These are phyloP conservation scores for Mucor plumbeus DNA, from an alignment of 371 early-diverging fungal genomes.

Conservation along the genomic window DNA sequence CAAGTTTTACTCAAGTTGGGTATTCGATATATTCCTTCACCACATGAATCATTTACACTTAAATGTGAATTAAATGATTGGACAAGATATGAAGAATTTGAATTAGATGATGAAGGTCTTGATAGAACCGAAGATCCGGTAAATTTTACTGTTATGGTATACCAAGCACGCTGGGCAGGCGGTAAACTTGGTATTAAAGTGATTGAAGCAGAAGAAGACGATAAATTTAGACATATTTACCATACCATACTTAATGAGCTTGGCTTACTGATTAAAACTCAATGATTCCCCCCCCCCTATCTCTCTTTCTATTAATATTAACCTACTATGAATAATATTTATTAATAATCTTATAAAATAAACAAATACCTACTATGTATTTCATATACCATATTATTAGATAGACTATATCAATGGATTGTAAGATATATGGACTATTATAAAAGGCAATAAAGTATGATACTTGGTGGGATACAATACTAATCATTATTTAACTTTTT, in stretches of 20 bases:
- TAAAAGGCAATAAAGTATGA: too few species aligned
- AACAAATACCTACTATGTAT: too few species aligned
- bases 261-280: neutral
- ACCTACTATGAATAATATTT: too few species aligned
- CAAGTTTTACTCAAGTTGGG: constrained; percentile 30
- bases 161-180: constrained; percentile 40
- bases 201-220: constrained; percentile 23
- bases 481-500: too few species aligned
- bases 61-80: constrained; percentile 33
- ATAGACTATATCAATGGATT: too few species aligned
- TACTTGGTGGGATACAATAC: too few species aligned
- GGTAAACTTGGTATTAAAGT: constrained; percentile 34
- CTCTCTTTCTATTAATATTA: too few species aligned
- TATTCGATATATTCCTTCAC: constrained; percentile 22
- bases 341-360: too few species aligned
- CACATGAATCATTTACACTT: constrained; percentile 32
- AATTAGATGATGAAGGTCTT: neutral
- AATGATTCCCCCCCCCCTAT: neutral
- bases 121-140: neutral
- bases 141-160: constrained; percentile 27
- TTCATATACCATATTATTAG: too few species aligned
- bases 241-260: constrained; percentile 28
- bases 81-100: constrained; percentile 8
- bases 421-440: too few species aligned
- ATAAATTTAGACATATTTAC: constrained; percentile 21